phyloP scores from a whole-genome alignment of 768 basidiomycete species.

The Coprinellus aureogranulatus region DNA sequence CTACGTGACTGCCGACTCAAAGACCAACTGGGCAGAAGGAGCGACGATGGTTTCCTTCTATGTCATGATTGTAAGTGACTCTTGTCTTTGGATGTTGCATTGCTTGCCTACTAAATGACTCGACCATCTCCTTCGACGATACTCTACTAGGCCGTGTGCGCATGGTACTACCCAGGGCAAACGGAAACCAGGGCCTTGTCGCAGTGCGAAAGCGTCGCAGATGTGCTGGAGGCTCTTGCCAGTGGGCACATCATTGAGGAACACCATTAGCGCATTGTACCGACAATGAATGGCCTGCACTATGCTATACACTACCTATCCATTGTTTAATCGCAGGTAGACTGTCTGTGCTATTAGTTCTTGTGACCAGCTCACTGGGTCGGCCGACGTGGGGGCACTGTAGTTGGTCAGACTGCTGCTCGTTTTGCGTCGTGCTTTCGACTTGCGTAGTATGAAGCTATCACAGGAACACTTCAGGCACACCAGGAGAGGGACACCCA shows the following conservation, averaged over 20 bases:
- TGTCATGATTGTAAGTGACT: slow-evolving; percentile 51
- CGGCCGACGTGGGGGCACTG: too few relatives aligned
- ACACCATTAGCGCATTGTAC: background rate
- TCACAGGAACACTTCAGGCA: too few relatives aligned
- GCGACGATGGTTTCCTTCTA: slow-evolving; percentile 66
- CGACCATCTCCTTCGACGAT: too few relatives aligned
- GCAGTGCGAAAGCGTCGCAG: background rate
- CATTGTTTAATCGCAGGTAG: too few relatives aligned
- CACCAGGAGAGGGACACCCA: too few relatives aligned
- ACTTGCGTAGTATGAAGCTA: too few relatives aligned
- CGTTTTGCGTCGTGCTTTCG: too few relatives aligned
- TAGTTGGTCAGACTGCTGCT: too few relatives aligned
- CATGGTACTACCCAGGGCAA: slow-evolving; percentile 69
- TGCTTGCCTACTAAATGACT: background rate
- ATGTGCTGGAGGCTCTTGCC: background rate
- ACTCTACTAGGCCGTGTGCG: slow-evolving; percentile 60
- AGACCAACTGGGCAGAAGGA: slow-evolving; percentile 80
- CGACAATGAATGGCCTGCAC: too few relatives aligned
- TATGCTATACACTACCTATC: too few relatives aligned
- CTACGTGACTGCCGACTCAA: slow-evolving; percentile 73
- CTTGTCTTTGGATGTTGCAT: background rate
- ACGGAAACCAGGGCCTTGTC: slow-evolving; percentile 42
- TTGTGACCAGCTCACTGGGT: too few relatives aligned
- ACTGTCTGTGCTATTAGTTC: too few relatives aligned
- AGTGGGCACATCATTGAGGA: background rate